Percentiles rank a stretch among this genome's conserved stretches.
Evolutionary conservation across 106 monocot genomes (phyloP).

Genomic region (Allium cepa): DNA sequence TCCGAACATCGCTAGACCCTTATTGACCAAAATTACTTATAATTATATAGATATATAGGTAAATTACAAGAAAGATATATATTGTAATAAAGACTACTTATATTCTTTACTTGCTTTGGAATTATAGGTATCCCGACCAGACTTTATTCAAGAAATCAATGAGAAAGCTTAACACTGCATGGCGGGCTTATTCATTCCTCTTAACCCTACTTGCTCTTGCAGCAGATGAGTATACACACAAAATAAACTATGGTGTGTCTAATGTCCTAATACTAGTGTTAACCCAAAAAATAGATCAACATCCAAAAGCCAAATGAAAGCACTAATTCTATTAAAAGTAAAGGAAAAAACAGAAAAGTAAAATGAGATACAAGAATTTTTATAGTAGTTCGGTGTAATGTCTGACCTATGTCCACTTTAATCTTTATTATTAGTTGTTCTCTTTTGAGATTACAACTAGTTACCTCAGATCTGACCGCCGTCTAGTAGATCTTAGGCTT

Average conservation of each 20-base stretch:
- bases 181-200: conserved; percentile 16
- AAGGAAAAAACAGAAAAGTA: no score
- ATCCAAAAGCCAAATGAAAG: no score
- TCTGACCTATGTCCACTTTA: no score
- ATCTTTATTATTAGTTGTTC: no score
- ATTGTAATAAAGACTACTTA: background rate
- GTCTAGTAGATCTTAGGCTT: no score
- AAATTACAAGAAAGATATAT: no score
- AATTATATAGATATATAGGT: background rate
- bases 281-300: no score
- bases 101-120: background rate
- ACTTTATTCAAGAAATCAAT: conserved; percentile 7
- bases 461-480: no score
- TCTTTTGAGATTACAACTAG: no score
- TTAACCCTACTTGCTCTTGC: conserved; percentile 8
- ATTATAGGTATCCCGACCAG: conserved; percentile 1
- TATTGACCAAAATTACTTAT: background rate
- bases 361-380: no score
- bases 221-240: conserved; percentile 1
- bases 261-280: conserved; percentile 5
- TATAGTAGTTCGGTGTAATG: no score
- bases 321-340: no score
- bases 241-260: background rate
- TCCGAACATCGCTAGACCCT: conserved; percentile 8
- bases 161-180: conserved; percentile 1